Base-by-base conservation (phyloP, 2,329 filamentous ascomycete genomes). In the Cladosporium sp. region DNA sequence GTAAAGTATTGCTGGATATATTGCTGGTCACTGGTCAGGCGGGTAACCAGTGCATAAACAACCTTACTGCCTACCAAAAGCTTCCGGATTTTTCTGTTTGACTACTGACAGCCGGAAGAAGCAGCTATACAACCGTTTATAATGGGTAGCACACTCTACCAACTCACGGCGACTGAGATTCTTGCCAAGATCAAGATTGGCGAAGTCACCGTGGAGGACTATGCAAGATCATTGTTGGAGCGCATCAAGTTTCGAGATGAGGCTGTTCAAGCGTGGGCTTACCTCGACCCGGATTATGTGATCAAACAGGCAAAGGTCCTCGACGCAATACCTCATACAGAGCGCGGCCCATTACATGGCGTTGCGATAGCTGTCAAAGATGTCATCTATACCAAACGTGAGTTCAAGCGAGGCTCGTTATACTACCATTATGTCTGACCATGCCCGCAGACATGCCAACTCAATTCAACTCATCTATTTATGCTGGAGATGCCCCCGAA, bases 291-390 rank as follows among this genome's bases (percentile, higher is more conserved):
- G 0, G 75, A 79, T 0, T 72, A 78, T n/a, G 80, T 87, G 2
- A 74, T 88, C 1, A 70, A 77, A 18, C 80, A 84, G 65, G 86
- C 86, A 0, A 78, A 74, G 52, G 73, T 74, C 12, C 79, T 88
- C 0, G 86, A 88, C 69, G 67, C 75, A 28, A 68, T 87, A 2
- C 82, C 85, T 0, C 52, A 68, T 0, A 77, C 79, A 1, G 68
- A 84, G 64, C 78, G 86, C 64, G 85, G 86, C 0, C 84, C 83
- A 0, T 74, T 89, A 0, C 85, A 88, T 70, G 86, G 86, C 1
- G 73, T 88, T 7, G 80, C 84, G 0, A 75, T 89, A n/a, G 86
- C 79, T 0, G 79, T 88, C 12, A 88, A 88, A 71, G 86, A 89
- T 77, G 79, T 88, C 2, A 85, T 88, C 68, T 81, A 80, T 70